Conservation (phyloP, 2,329 filamentous ascomycete species). For the Trichoderma harzianum region DNA sequence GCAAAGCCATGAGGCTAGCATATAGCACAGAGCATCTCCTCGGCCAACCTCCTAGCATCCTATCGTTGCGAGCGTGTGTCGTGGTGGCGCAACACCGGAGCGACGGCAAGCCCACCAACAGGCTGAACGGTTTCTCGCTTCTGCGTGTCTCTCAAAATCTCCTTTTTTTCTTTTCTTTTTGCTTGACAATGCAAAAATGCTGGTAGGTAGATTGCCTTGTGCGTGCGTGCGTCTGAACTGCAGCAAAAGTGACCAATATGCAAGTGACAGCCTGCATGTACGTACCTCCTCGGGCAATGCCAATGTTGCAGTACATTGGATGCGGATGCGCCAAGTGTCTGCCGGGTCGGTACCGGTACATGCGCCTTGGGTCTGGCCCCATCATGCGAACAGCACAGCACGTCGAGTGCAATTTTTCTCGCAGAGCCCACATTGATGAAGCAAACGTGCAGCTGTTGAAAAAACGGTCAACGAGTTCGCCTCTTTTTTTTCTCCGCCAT, state of each 20-base stretch:
- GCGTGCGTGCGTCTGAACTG: neutral
- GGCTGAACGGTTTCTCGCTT: neutral
- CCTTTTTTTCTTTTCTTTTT: neutral
- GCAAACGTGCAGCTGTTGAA: neutral
- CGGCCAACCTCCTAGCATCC: neutral
- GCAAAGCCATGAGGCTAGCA: neutral
- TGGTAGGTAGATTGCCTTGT: neutral
- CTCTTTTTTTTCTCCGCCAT: neutral
- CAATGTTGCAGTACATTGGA: neutral
- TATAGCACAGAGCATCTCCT: neutral
- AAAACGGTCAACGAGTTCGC: neutral
- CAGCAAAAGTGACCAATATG: neutral
- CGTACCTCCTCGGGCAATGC: neutral
- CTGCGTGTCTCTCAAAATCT: neutral
- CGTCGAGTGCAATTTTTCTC: neutral
- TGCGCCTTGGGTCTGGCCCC: neutral
- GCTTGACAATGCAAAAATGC: neutral
- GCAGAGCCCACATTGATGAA: neutral
- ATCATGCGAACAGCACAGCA: conserved; percentile 1
- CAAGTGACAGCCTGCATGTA: neutral
- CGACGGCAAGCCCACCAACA: neutral
- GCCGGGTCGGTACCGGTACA: neutral
- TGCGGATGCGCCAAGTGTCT: neutral
- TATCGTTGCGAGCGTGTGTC: neutral
- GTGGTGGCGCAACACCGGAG: conserved; percentile 4